A percentile compares a stretch with the other conserved stretches of the same genome.
Conservation (phyloP, 257 asterid species). For the Nicotiana noctiflora region DNA sequence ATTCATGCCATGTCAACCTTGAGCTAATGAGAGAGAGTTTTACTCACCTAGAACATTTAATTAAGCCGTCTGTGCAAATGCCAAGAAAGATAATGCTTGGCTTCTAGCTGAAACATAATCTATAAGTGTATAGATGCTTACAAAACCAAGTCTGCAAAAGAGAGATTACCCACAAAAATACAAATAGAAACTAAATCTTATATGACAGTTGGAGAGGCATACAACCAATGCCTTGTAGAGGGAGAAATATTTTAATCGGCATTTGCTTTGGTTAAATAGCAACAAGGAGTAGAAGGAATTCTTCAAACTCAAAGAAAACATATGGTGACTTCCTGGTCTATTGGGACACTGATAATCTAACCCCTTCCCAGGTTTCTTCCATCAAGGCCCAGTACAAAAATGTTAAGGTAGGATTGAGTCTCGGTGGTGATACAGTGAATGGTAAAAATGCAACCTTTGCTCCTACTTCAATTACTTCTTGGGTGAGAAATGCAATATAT, state of each 20-base stretch:
- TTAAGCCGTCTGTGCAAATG: neutral
- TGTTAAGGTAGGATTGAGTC: slow-evolving; percentile 64
- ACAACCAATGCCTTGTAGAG: neutral
- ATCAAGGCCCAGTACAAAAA: slow-evolving; percentile 51
- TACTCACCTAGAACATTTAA: neutral
- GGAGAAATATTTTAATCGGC: neutral
- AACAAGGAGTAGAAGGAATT: neutral
- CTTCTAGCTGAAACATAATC: neutral
- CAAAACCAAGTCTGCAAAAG: neutral
- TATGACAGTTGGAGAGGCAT: neutral
- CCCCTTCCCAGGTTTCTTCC: slow-evolving; percentile 42
- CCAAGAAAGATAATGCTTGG: neutral
- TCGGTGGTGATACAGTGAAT: slow-evolving; percentile 47
- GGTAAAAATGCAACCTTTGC: slow-evolving; percentile 28
- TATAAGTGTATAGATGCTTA: neutral
- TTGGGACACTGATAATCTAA: slow-evolving; percentile 55
- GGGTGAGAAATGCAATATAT: slow-evolving; percentile 59
- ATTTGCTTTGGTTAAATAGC: neutral
- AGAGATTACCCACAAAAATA: neutral
- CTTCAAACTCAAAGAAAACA: slow-evolving; percentile 9
- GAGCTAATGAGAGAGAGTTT: neutral
- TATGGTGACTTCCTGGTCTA: slow-evolving; percentile 50
- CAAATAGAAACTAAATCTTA: neutral
- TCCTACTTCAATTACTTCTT: slow-evolving; percentile 40
- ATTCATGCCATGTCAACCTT: neutral